Evolutionary conservation across 2,329 filamentous ascomycete genomes (phyloP), one percentile per base, ranked within the genome.

Genomic region (Xylariaceae sp.): DNA sequence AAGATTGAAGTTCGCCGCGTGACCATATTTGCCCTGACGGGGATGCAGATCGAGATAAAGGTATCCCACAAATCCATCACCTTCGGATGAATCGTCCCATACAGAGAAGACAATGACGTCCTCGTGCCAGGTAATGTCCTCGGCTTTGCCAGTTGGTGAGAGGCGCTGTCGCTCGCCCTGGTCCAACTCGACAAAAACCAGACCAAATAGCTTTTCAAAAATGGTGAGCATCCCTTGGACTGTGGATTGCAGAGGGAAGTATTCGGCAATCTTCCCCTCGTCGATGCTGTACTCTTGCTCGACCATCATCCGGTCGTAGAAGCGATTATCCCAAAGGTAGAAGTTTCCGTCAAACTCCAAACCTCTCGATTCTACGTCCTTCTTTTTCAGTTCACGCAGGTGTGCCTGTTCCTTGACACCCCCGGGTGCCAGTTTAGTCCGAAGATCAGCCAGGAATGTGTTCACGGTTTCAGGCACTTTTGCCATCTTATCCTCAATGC

Each of bases 401-500:
- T 85, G 83, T 42, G 80, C 75, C 40, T 84, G 82, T 71, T 94
- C 89, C 68, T 86, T 84, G 53, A 77, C 72, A 21, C 88, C 89
- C 22, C 88, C 88, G 0, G 85, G 80, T 0, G 80, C 76, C 29
- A 94, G 76, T 49, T 86, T 83, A 22, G 72, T 75, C 54, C 85
- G 81, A 56, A 94, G 75, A 66, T 92, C 87, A 5, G 76, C 78
- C 7, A 94, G 73, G 70, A 94, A 92, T 49, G 83, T 79, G 59
- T 86, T 80, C 10, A 94, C 88, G 0, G 81, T 87, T 65, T 83
- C 78, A 1, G 87, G 80, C 1, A 79, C 84, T 76, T 92, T 91
- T 44, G 88, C 88, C 89, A 94, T 94, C 79, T 91, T 92, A 64
- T 89, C 84, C 65, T 91, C 87, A 37, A 94, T 86, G 44, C 81